phyloP scores from a whole-genome alignment of 2,329 filamentous ascomycete species.

The Curvularia eragrostidis region DNA sequence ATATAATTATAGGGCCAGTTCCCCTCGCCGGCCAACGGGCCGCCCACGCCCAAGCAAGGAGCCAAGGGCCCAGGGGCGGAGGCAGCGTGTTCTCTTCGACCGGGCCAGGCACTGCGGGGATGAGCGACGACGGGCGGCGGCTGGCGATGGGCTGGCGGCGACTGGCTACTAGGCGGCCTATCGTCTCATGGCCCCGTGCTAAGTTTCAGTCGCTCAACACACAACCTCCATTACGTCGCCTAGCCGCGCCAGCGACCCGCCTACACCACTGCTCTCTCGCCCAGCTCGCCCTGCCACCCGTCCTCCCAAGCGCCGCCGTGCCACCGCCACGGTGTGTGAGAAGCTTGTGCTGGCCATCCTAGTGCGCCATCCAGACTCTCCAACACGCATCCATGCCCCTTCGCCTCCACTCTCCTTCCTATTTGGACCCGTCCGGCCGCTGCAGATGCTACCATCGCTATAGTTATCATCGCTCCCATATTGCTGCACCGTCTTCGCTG shows the following conservation, averaged over 20 bases:
- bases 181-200: background rate
- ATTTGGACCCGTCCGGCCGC: constrained; percentile 13
- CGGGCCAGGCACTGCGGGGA: background rate
- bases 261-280: background rate
- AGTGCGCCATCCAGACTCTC: constrained; percentile 28
- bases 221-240: background rate
- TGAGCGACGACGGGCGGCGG: background rate
- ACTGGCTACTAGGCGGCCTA: background rate
- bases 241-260: background rate
- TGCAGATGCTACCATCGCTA: constrained; percentile 7
- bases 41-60: background rate
- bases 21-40: background rate
- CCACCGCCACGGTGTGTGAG: background rate
- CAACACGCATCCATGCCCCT: constrained; percentile 16
- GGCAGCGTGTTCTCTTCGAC: background rate
- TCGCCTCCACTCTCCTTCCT: constrained; percentile 19
- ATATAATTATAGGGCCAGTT: background rate
- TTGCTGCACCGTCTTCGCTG: background rate
- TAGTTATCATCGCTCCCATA: background rate
- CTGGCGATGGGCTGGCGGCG: too few species aligned
- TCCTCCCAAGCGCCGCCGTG: constrained; percentile 7
- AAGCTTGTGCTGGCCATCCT: constrained; percentile 14
- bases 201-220: background rate
- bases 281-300: background rate
- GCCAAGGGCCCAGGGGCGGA: background rate